Base-by-base conservation (phyloP, 805 yeast species). In the Candida easanensis region DNA sequence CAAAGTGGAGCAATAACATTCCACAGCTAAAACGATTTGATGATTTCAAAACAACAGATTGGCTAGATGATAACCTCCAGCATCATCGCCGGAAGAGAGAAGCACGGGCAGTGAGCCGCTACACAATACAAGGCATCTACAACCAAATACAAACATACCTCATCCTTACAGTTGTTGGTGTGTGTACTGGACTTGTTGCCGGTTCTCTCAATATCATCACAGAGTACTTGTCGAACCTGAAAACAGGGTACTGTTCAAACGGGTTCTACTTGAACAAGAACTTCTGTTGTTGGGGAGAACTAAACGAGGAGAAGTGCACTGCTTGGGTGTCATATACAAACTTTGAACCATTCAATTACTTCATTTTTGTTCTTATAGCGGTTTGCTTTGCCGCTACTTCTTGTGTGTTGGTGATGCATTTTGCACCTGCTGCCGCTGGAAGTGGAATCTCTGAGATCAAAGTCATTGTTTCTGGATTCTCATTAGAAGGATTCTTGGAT, bases 361-460 rank as follows among this genome's bases (percentile, higher is more conserved):
- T 77, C 2, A 57, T 77, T 0, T 91, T 82, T 56, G 71, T 88
- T 3, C 8, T 66, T 0, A 63, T 82, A 1, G 84, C 95, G 5
- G 65, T 81, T 0, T 14, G 68, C 0, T 80, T 91, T 53, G 85
- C 93, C 3, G 61, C 72, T 8, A 51, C 73, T 10, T 82, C 96
- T 1, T 88, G 91, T 0, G 59, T 73, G 13, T 58, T 89, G 27
- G 96, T 95, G 36, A 71, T 78, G 51, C 61, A 62, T 13, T 80
- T 79, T 52, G 90, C 96, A 0, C 96, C 96, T 1, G 73, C 82
- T 41, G 98, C 99, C 2, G 95, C 98, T 1, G 99, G 99, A 0
- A 86, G 96, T 6, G 99, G 99, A 0, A 95, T 93, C 39, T 85
- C 97, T 14, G 99, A 93, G 64, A 91, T 93, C 60, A 93, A 95